Evolutionary conservation across 106 monocot species (phyloP).

Genomic region (Narthecium ossifragum): DNA sequence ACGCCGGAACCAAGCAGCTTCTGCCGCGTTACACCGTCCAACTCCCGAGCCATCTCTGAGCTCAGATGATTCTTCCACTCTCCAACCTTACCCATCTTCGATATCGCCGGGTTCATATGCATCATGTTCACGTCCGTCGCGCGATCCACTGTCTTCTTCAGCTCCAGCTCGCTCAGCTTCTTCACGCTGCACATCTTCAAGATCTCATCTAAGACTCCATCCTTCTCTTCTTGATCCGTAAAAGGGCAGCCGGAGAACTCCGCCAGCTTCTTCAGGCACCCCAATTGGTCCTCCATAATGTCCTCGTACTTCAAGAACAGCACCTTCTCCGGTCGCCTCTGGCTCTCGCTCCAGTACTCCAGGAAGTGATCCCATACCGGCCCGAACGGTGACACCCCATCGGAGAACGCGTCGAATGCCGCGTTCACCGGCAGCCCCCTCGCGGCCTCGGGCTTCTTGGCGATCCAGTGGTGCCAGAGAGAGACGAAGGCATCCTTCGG

Average conservation of each 20-base stretch:
- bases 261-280: constrained; percentile 6
- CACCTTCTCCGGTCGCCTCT: not conserved
- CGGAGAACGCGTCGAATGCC: not conserved
- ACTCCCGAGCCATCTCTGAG: too few relatives aligned
- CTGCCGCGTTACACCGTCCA: too few relatives aligned
- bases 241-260: constrained; percentile 15
- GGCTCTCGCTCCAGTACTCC: constrained; percentile 15
- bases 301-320: constrained; percentile 24
- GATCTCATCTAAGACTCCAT: constrained; percentile 15
- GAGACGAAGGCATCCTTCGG: too few relatives aligned
- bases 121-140: not conserved
- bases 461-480: too few relatives aligned
- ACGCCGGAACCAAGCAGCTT: too few relatives aligned
- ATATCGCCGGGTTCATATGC: too few relatives aligned
- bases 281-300: not conserved
- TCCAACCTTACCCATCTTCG: too few relatives aligned
- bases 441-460: too few relatives aligned
- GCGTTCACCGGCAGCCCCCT: not conserved
- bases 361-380: constrained; percentile 20
- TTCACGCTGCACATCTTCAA: constrained; percentile 7
- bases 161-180: constrained; percentile 9
- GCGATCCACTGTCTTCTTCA: not conserved
- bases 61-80: too few relatives aligned
- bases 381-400: not conserved
- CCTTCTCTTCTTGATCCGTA: constrained; percentile 6